These are phyloP conservation scores for Paramecium pentaurelia DNA, from an alignment of 73 alveolate genomes.

Conservation along the genomic window DNA sequence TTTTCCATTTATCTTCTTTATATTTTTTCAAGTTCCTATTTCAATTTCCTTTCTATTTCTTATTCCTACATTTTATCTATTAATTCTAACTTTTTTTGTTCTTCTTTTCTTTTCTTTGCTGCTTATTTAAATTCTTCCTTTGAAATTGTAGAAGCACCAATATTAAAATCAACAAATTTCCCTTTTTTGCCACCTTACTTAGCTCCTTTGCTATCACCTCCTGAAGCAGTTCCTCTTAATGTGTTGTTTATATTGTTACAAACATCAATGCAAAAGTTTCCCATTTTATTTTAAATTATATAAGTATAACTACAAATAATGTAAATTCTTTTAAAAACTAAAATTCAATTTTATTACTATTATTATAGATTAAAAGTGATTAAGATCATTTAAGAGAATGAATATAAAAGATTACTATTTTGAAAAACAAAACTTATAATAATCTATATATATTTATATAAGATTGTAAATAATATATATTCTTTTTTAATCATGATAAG, in stretches of 20 bases:
- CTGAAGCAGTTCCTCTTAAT: neutral
- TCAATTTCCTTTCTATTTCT: neutral
- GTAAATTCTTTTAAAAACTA: neutral
- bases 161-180: slow-evolving; percentile 25
- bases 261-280: slow-evolving; percentile 10
- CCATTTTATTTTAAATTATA: slow-evolving; percentile 5
- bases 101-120: neutral
- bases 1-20: neutral
- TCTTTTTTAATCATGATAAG: neutral
- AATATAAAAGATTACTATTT: no score
- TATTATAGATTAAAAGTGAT: no score
- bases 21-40: neutral
- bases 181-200: neutral
- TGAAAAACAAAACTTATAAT: no score
- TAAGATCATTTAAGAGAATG: no score
- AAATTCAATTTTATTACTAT: neutral
- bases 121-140: slow-evolving; percentile 1
- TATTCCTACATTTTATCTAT: neutral
- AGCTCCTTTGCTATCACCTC: neutral
- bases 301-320: neutral
- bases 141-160: neutral
- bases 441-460: no score
- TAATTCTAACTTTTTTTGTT: neutral
- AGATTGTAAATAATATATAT: neutral
- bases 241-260: neutral